A percentile compares a stretch with the other conserved stretches of the same genome.
Conservation (phyloP, 1,139 yeast genomes). For the Blastobotrys ciferrii region DNA sequence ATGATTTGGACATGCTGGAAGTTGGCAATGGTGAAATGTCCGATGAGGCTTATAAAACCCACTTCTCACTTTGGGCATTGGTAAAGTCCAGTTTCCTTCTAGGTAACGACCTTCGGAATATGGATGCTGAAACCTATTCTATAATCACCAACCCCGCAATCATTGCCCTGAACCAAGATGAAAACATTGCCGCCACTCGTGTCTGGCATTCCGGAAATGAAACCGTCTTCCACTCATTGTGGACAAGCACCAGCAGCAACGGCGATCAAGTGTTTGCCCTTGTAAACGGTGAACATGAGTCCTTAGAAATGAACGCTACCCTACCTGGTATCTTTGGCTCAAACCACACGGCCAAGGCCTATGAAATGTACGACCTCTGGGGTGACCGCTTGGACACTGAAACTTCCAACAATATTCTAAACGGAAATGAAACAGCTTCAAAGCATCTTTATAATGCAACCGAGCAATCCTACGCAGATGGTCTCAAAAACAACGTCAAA, state of each 20-base stretch:
- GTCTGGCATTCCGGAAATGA: constrained; percentile 25
- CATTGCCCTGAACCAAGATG: constrained; percentile 33
- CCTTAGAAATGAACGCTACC: constrained; percentile 19
- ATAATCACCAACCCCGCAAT: constrained; percentile 31
- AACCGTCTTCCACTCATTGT: constrained; percentile 17
- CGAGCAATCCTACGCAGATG: constrained; percentile 19
- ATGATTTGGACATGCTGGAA: constrained; percentile 35
- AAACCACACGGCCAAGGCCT: constrained; percentile 18
- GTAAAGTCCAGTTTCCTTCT: constrained; percentile 31
- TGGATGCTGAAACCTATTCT: constrained; percentile 26
- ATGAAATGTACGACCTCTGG: constrained; percentile 29
- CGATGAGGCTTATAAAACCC: constrained; percentile 24
- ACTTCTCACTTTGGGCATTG: constrained; percentile 33
- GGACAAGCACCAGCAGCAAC: constrained; percentile 27
- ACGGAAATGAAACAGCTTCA: not conserved
- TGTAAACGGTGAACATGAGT: constrained; percentile 28
- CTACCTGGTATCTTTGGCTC: constrained; percentile 25
- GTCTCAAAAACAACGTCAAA: constrained; percentile 17
- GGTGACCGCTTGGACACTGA: constrained; percentile 18
- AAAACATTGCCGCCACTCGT: constrained; percentile 25
- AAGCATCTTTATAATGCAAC: constrained; percentile 19
- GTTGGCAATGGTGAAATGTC: constrained; percentile 36
- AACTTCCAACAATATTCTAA: constrained; percentile 14
- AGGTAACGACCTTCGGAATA: constrained; percentile 32
- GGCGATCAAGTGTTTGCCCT: constrained; percentile 31